phyloP scores from a whole-genome alignment of 2,329 filamentous ascomycete species.

The Bipolaris sorokiniana region DNA sequence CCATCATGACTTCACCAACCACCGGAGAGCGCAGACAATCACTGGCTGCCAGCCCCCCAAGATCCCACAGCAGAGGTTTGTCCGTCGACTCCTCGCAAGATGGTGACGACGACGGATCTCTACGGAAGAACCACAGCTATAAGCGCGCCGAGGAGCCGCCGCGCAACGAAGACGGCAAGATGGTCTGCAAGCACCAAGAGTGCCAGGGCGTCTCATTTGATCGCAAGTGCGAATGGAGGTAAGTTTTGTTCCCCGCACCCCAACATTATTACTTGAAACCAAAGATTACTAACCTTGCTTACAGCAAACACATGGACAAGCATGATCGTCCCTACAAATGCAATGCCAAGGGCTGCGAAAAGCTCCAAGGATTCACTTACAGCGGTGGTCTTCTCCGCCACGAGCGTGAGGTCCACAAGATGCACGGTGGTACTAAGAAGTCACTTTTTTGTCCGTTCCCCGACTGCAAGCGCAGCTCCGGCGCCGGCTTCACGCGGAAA shows the following conservation, averaged over 20 bases:
- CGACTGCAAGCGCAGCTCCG: slow-evolving; percentile 87
- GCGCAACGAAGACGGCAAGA: slow-evolving; percentile 74
- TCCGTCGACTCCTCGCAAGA: slow-evolving; percentile 44
- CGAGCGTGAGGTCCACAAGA: slow-evolving; percentile 90
- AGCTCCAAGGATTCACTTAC: slow-evolving; percentile 93
- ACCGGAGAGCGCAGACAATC: slow-evolving; percentile 26
- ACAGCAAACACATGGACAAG: slow-evolving; percentile 97
- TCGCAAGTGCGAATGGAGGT: slow-evolving; percentile 94
- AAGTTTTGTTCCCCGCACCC: slow-evolving; percentile 52
- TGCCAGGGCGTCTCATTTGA: slow-evolving; percentile 76
- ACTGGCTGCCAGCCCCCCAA: slow-evolving; percentile 30
- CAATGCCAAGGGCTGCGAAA: slow-evolving; percentile 80
- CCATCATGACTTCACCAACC: slow-evolving; percentile 38
- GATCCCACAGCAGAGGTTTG: slow-evolving; percentile 23
- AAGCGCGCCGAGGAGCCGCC: slow-evolving; percentile 59
- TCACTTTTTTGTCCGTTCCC: slow-evolving; percentile 82
- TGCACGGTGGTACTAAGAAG: slow-evolving; percentile 87
- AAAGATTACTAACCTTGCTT: slow-evolving; percentile 21
- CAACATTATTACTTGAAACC: slow-evolving; percentile 29
- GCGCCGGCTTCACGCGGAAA: slow-evolving; percentile 88
- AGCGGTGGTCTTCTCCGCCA: slow-evolving; percentile 88
- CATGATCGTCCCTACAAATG: slow-evolving; percentile 94
- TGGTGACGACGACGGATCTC: slow-evolving; percentile 39
- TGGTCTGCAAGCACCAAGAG: slow-evolving; percentile 70
- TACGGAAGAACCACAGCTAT: slow-evolving; percentile 47